Base-by-base conservation (phyloP, 2,329 filamentous ascomycete species). In the Colletotrichum godetiae region DNA sequence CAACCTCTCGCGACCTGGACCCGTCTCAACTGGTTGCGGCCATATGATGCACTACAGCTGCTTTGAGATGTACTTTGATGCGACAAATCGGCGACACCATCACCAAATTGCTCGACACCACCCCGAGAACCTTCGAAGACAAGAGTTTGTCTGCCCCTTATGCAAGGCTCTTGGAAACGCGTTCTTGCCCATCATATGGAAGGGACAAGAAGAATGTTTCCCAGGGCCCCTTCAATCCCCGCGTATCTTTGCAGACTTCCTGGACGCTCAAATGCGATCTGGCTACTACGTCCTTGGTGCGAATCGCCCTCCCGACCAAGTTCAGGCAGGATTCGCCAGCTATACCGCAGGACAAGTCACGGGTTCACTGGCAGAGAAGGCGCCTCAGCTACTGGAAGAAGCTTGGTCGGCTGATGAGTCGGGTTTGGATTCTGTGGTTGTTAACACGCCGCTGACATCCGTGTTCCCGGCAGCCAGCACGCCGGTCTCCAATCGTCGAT, bases 21-120 rank as follows among this genome's bases (percentile, higher is more conserved):
- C 96, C 0, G 93, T 98, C 1, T 94, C 95, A 12, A 94, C 94
- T 46, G 95, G 96, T 11, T 99, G 97, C 82, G 97, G 97, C 3
- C 97, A 99, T 81, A 97, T 99, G 79, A 99, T 99, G 97, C 97
- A 99, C 82, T 98, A 94, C 81, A 92, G 90, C 77, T 99, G 97
- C 83, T 99, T 99, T 80, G 95, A 98, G 78, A 90, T 93, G 53
- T 99, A 98, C 79, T 93, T 94, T 76, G 91, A 94, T 58, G 95
- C 96, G 4, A 97, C 95, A 0, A 88, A 92, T 66, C 90, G 95
- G 73, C 91, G 97, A 52, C 97, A 99, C 80, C 90, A 90, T 24
- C 94, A 97, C 78, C 97, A 99, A 81, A 98, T 99, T 81, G 95
- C 97, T 8, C 90, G 97, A 15, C 94, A 98, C 78, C 97, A 98